phyloP scores from a whole-genome alignment of 345 rosid genomes.

The Psidium friedrichsthalianum region DNA sequence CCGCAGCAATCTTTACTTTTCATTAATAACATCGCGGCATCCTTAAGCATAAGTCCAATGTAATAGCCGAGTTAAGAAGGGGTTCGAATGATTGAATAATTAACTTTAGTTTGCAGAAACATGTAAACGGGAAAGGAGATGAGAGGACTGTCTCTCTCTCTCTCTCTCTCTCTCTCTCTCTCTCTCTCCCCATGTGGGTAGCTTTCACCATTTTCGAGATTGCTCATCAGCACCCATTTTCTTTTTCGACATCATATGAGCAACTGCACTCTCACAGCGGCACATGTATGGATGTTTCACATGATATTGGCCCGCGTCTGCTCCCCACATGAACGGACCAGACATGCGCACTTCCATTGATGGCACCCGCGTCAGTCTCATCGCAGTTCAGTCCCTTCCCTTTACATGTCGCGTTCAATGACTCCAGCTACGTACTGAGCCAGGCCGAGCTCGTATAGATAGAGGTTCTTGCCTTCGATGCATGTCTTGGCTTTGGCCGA shows the following conservation, averaged over 20 bases:
- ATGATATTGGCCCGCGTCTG: background rate
- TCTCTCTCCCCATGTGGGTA: background rate
- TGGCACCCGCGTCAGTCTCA: background rate
- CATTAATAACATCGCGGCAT: background rate
- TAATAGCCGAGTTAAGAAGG: background rate
- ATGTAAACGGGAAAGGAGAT: background rate
- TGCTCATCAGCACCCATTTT: background rate
- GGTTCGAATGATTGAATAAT: background rate
- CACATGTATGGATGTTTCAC: background rate
- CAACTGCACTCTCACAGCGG: conserved; percentile 12
- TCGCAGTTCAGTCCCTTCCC: conserved; percentile 2
- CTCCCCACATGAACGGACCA: conserved; percentile 19
- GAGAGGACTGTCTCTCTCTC: background rate
- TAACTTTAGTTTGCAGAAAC: background rate
- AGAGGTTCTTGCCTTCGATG: background rate
- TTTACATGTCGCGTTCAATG: background rate
- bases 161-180: background rate
- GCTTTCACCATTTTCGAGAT: background rate
- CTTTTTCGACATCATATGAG: conserved; percentile 7
- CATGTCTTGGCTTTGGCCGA: background rate
- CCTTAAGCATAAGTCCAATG: background rate
- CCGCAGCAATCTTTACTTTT: background rate
- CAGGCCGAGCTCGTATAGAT: background rate
- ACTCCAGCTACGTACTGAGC: background rate
- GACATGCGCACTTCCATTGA: background rate